These are phyloP conservation scores for Juglanconis juglandina DNA, from an alignment of 2,329 filamentous ascomycete genomes.

Conservation along the genomic window DNA sequence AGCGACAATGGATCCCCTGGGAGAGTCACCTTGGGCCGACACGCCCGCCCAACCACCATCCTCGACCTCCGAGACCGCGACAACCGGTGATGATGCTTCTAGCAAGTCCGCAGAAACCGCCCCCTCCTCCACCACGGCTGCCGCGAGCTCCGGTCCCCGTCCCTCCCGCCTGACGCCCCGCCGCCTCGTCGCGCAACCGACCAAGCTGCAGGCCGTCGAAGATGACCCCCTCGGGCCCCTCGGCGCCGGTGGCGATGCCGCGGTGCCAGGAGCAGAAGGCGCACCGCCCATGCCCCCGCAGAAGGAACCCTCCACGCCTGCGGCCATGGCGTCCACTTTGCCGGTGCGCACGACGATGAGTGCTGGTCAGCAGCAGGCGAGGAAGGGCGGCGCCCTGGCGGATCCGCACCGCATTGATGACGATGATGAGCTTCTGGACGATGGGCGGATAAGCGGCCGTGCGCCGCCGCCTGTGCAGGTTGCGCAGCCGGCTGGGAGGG, in stretches of 20 bases:
- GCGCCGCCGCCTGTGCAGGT: conserved; percentile 65
- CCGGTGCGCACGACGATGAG: conserved; percentile 57
- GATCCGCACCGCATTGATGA: conserved; percentile 68
- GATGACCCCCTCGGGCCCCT: conserved; percentile 75
- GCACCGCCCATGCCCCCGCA: conserved; percentile 64
- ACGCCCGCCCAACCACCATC: conserved; percentile 29
- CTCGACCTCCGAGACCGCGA: conserved; percentile 27
- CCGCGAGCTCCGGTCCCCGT: conserved; percentile 31
- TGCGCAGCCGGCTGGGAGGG: conserved; percentile 50
- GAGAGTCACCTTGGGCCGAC: conserved; percentile 55
- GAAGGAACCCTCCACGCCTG: conserved; percentile 52
- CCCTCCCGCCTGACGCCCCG: conserved; percentile 49
- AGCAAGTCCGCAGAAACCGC: conserved; percentile 28
- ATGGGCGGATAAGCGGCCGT: conserved; percentile 45
- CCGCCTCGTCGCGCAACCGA: conserved; percentile 70
- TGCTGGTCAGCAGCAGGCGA: conserved; percentile 32
- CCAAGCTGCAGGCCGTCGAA: conserved; percentile 72
- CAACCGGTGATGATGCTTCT: conserved; percentile 26
- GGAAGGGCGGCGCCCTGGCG: conserved; percentile 36
- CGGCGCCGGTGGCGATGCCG: conserved; percentile 45
- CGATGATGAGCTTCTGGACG: conserved; percentile 54
- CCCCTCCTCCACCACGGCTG: conserved; percentile 27
- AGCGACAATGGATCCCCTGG: conserved; percentile 42
- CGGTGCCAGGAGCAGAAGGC: conserved; percentile 1
- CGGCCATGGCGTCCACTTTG: conserved; percentile 28